Conservation (phyloP, 177 flowering plant genomes). For the Vitis hybrid region DNA sequence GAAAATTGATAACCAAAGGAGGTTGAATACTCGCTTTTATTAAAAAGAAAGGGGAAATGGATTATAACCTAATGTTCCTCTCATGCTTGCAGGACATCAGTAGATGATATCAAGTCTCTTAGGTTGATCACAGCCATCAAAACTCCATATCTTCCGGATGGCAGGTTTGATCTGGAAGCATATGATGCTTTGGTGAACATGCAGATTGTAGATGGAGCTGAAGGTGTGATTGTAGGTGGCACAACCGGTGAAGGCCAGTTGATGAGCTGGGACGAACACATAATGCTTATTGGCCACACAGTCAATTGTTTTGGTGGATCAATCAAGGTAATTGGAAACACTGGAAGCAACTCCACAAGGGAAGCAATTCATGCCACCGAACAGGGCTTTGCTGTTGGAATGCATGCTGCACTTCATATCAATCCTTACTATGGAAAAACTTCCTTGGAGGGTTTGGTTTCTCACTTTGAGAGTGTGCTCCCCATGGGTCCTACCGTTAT, state of each 20-base stretch:
- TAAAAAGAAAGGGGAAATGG: background rate
- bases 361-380: slow-evolving; percentile 96
- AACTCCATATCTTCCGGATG: slow-evolving; percentile 93
- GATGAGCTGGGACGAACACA: slow-evolving; percentile 97
- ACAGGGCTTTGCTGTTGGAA: slow-evolving; percentile 94
- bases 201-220: slow-evolving; percentile 77
- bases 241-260: slow-evolving; percentile 95
- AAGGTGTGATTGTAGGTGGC: slow-evolving; percentile 90
- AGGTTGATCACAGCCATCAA: slow-evolving; percentile 85
- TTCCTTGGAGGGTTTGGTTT: slow-evolving; percentile 67
- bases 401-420: slow-evolving; percentile 94
- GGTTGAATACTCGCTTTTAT: background rate
- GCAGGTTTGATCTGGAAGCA: slow-evolving; percentile 92
- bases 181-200: slow-evolving; percentile 73
- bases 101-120: slow-evolving; percentile 71
- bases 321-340: slow-evolving; percentile 87
- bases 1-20: too few species aligned
- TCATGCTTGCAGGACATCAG: slow-evolving; percentile 59
- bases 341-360: slow-evolving; percentile 89
- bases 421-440: slow-evolving; percentile 95
- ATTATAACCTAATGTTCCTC: background rate
- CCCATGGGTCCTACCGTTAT: slow-evolving; percentile 84
- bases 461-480: slow-evolving; percentile 77
- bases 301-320: slow-evolving; percentile 85
- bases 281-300: slow-evolving; percentile 93